phyloP scores from a whole-genome alignment of 2,329 filamentous ascomycete genomes.

The Aspergillus fructus region DNA sequence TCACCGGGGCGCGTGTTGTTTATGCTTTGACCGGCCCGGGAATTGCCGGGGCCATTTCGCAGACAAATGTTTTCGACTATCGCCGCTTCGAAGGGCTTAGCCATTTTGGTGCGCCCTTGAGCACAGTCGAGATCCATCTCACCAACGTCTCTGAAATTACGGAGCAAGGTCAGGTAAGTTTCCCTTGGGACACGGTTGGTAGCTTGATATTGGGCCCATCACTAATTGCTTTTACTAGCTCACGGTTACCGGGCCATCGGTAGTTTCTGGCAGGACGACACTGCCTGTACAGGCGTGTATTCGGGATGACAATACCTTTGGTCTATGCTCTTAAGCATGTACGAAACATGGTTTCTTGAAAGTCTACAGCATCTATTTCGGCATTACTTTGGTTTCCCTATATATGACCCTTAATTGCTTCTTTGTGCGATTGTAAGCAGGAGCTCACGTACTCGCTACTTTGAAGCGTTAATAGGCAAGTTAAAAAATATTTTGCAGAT shows the following conservation, averaged over 20 bases:
- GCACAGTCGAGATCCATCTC: slow-evolving; percentile 75
- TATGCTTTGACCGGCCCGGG: slow-evolving; percentile 80
- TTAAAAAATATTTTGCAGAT: slow-evolving; percentile 19
- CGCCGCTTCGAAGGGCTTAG: slow-evolving; percentile 50
- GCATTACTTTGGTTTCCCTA: background rate
- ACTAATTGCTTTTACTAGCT: slow-evolving; percentile 51
- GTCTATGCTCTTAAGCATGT: slow-evolving; percentile 38
- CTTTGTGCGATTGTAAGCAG: background rate
- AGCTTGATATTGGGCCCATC: background rate
- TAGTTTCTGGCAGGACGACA: slow-evolving; percentile 65
- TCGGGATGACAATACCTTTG: slow-evolving; percentile 70
- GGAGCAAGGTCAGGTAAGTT: slow-evolving; percentile 60
- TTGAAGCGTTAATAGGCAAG: slow-evolving; percentile 4
- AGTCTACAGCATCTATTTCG: slow-evolving; percentile 1
- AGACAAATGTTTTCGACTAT: slow-evolving; percentile 88
- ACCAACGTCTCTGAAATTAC: slow-evolving; percentile 34
- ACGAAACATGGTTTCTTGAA: background rate
- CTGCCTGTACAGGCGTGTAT: slow-evolving; percentile 66
- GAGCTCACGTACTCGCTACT: slow-evolving; percentile 3
- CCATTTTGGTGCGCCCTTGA: slow-evolving; percentile 82
- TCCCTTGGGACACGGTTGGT: background rate
- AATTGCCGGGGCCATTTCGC: slow-evolving; percentile 85
- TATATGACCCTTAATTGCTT: background rate
- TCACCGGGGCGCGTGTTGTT: slow-evolving; percentile 74
- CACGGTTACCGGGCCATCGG: slow-evolving; percentile 69